A percentile compares a stretch with the other conserved stretches of the same genome.
These are phyloP conservation scores for Xylaria sp. DNA, from an alignment of 2,329 filamentous ascomycete genomes.

Conservation along the genomic window DNA sequence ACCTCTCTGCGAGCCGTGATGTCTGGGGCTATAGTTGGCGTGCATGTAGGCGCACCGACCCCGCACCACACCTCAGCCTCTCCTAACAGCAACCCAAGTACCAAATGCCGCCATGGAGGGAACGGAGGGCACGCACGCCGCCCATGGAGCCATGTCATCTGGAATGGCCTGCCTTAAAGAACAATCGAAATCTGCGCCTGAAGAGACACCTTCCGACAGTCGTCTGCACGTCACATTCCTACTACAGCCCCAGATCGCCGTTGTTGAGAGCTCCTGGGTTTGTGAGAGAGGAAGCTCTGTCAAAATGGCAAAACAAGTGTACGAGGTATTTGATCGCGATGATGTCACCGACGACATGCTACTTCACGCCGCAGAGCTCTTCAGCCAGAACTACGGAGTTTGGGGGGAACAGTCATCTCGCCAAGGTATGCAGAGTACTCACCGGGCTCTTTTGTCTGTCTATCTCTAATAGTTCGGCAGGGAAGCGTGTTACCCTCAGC, in stretches of 20 bases:
- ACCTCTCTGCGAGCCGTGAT: too few species aligned
- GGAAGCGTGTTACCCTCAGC: slow-evolving; percentile 37
- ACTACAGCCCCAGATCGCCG: background rate
- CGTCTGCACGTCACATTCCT: slow-evolving; percentile 15
- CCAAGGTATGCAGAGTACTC: slow-evolving; percentile 6
- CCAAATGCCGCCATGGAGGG: slow-evolving; percentile 1
- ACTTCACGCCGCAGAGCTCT: slow-evolving; percentile 52
- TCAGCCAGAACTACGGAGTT: slow-evolving; percentile 53
- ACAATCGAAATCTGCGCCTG: background rate
- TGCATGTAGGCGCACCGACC: too few species aligned
- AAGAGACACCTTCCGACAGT: background rate
- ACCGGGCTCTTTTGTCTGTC: slow-evolving; percentile 8
- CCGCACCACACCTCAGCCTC: too few species aligned
- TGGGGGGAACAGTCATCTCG: slow-evolving; percentile 33
- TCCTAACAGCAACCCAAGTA: slow-evolving; percentile 6
- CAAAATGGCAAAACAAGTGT: slow-evolving; percentile 18
- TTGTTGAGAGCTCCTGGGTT: slow-evolving; percentile 11
- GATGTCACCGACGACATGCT: slow-evolving; percentile 53
- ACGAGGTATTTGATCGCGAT: slow-evolving; percentile 11
- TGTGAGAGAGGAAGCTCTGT: background rate
- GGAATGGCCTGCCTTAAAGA: slow-evolving; percentile 9
- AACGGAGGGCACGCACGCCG: background rate
- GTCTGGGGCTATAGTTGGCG: too few species aligned
- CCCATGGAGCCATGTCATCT: background rate
- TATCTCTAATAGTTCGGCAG: slow-evolving; percentile 22